A percentile compares a stretch with the other conserved stretches of the same genome.
phyloP scores from a whole-genome alignment of 352 stramenopile genomes.

The Phytophthora nicotianae region DNA sequence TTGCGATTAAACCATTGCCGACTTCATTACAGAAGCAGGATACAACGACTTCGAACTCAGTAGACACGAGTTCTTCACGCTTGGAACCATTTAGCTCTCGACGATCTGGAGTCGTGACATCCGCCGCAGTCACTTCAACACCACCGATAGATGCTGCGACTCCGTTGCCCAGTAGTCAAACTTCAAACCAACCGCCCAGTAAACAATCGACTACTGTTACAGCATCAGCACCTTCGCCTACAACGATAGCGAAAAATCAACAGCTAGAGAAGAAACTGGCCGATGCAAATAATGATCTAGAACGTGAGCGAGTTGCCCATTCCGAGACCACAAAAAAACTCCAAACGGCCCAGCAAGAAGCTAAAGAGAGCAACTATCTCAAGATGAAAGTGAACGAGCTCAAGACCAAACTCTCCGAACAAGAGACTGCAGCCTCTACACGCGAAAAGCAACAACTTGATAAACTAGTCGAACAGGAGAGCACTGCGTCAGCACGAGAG shows the following conservation, averaged over 20 bases:
- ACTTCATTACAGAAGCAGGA: slow-evolving; percentile 17
- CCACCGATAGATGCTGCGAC: slow-evolving; percentile 13
- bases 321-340: slow-evolving; percentile 32
- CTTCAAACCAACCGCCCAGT: neutral
- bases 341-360: slow-evolving; percentile 41
- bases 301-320: slow-evolving; percentile 29
- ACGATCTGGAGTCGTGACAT: slow-evolving; percentile 1
- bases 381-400: slow-evolving; percentile 60
- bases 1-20: slow-evolving; percentile 11
- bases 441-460: slow-evolving; percentile 36
- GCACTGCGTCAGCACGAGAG: slow-evolving; percentile 9
- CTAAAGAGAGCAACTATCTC: slow-evolving; percentile 60
- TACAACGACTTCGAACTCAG: neutral
- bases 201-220: slow-evolving; percentile 10
- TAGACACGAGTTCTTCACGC: slow-evolving; percentile 1
- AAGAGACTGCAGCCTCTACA: slow-evolving; percentile 28
- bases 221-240: slow-evolving; percentile 17
- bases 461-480: slow-evolving; percentile 19
- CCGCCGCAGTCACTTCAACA: neutral
- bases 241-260: slow-evolving; percentile 32
- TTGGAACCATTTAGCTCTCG: slow-evolving; percentile 19
- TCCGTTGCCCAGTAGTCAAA: slow-evolving; percentile 8
- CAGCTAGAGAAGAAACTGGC: slow-evolving; percentile 40
- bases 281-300: slow-evolving; percentile 30
- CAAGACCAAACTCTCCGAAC: slow-evolving; percentile 48